phyloP scores from a whole-genome alignment of 768 basidiomycete species.

The Mycena rosella region DNA sequence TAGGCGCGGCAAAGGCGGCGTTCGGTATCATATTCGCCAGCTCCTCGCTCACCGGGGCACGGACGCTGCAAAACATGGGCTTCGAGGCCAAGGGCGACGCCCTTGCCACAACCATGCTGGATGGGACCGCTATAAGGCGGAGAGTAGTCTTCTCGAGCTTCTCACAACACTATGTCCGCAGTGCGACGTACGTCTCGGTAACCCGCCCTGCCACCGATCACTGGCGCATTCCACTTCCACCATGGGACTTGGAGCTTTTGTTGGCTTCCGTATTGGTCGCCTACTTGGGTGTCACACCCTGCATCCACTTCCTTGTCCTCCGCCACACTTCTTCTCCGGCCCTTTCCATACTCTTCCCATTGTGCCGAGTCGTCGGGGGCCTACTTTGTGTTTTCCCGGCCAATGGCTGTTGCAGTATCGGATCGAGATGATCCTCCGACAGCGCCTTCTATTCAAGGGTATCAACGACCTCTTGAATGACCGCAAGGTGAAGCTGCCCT shows the following conservation, averaged over 20 bases:
- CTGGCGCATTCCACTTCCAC: neutral
- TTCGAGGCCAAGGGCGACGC: conserved; percentile 13
- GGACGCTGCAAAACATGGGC: neutral
- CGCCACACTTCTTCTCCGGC: conserved; percentile 9
- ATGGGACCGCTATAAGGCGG: conserved; percentile 1
- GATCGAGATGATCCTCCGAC: conserved; percentile 16
- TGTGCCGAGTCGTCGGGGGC: conserved; percentile 10
- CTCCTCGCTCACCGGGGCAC: neutral
- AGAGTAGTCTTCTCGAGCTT: neutral
- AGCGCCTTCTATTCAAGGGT: conserved; percentile 15
- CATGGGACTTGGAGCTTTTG: conserved; percentile 18
- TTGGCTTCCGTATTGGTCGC: conserved; percentile 5
- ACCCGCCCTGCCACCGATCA: neutral
- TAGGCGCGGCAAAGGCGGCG: conserved; percentile 6
- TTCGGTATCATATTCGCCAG: neutral
- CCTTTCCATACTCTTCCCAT: conserved; percentile 5
- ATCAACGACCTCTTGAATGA: conserved; percentile 4
- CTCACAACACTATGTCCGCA: neutral
- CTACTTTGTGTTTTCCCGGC: conserved; percentile 12
- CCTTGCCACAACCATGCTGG: neutral
- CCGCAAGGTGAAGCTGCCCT: neutral
- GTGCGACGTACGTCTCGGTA: neutral
- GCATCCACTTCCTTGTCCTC: conserved; percentile 8
- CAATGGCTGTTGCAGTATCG: conserved; percentile 8
- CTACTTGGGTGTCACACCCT: conserved; percentile 10